A percentile compares a stretch with the other conserved stretches of the same genome.
phyloP scores from a whole-genome alignment of 495 filamentous ascomycete species.

The Sabuloglossum arenarium region DNA sequence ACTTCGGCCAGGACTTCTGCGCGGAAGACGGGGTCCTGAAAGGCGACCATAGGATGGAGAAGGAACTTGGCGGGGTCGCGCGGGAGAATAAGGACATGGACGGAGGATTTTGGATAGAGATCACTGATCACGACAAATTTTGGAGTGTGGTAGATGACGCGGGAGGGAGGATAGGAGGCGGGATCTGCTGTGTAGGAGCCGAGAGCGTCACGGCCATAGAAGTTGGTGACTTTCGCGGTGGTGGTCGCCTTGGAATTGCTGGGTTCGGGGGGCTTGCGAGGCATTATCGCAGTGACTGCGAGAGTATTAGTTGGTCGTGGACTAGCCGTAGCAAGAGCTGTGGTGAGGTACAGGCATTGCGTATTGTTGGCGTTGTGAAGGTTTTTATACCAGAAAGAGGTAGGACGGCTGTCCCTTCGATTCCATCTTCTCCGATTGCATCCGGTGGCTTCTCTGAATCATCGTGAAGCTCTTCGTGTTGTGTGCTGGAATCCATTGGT shows the following conservation, averaged over 20 bases:
- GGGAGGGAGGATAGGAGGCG: conserved; percentile 31
- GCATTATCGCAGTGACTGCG: conserved; percentile 49
- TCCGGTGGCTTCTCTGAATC: background rate
- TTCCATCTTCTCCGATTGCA: background rate
- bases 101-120: conserved; percentile 58
- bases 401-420: background rate
- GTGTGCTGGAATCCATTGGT: background rate
- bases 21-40: conserved; percentile 52
- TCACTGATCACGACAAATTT: conserved; percentile 70
- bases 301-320: background rate
- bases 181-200: conserved; percentile 52
- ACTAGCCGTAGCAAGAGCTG: background rate
- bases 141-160: conserved; percentile 46
- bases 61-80: conserved; percentile 38
- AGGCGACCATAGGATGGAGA: conserved; percentile 60
- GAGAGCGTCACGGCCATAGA: conserved; percentile 38
- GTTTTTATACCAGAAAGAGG: background rate
- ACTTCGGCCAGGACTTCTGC: conserved; percentile 37
- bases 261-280: conserved; percentile 22
- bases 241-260: conserved; percentile 20
- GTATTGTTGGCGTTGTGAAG: background rate
- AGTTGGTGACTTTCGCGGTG: conserved; percentile 6
- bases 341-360: background rate
- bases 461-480: background rate
- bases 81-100: conserved; percentile 77